phyloP scores from a whole-genome alignment of 2,329 filamentous ascomycete species.

The Colletotrichum truncatum region DNA sequence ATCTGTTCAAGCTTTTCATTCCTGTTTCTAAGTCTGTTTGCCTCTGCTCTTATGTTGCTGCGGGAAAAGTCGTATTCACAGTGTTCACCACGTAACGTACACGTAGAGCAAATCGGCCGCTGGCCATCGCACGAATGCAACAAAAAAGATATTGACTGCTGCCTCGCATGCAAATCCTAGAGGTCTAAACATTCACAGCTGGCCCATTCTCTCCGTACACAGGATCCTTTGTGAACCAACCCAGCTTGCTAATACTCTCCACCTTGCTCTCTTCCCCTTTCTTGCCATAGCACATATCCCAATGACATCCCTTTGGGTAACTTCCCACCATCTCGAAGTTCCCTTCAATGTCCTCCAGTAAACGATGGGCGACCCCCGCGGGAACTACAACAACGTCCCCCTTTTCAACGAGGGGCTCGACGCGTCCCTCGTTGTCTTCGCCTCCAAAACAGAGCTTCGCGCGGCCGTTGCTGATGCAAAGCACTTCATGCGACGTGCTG shows the following conservation, averaged over 20 bases:
- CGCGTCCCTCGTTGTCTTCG: slow-evolving; percentile 64
- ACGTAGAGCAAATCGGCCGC: too few species aligned
- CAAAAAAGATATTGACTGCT: too few species aligned
- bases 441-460: slow-evolving; percentile 74
- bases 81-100: too few species aligned
- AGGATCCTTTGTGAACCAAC: slow-evolving; percentile 33
- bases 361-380: slow-evolving; percentile 71
- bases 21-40: too few species aligned
- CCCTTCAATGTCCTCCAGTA: slow-evolving; percentile 63
- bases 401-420: slow-evolving; percentile 63
- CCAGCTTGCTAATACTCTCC: slow-evolving; percentile 8
- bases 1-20: too few species aligned
- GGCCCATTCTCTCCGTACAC: slow-evolving; percentile 32
- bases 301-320: slow-evolving; percentile 66
- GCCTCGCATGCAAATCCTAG: too few species aligned
- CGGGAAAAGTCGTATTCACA: too few species aligned
- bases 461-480: slow-evolving; percentile 65
- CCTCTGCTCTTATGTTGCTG: too few species aligned
- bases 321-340: slow-evolving; percentile 74
- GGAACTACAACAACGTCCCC: slow-evolving; percentile 74
- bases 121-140: too few species aligned
- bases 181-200: slow-evolving; percentile 7
- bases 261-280: slow-evolving; percentile 63
- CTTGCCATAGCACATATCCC: slow-evolving; percentile 79
- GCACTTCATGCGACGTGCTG: slow-evolving; percentile 72